Evolutionary conservation across 768 basidiomycete species (phyloP).

Genomic region (Pleurotus tuber-regium): DNA sequence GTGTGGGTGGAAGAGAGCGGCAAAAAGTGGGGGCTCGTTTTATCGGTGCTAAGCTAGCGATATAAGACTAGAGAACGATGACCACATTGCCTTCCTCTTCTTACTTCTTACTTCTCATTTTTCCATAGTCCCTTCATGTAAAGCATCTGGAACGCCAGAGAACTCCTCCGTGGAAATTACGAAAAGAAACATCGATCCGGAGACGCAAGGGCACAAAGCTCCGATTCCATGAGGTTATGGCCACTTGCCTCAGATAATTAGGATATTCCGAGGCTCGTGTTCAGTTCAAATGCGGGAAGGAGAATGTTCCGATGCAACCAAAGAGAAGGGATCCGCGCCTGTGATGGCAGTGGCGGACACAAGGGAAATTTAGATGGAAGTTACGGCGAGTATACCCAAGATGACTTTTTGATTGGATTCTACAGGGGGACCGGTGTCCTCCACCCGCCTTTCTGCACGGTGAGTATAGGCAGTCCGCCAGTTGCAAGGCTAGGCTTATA

Average conservation of each 20-base stretch:
- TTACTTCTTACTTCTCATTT: not conserved
- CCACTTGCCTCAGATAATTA: not conserved
- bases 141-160: not conserved
- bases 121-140: conserved; percentile 3
- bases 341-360: not conserved
- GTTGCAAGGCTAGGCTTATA: not conserved
- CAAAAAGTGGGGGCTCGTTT: not conserved
- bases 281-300: not conserved
- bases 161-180: conserved; percentile 9
- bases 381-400: not conserved
- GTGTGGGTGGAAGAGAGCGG: not conserved
- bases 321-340: conserved; percentile 10
- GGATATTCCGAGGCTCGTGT: not conserved
- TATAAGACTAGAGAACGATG: not conserved
- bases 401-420: not conserved
- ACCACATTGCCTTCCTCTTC: not conserved
- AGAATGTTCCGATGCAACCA: not conserved
- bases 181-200: not conserved
- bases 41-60: not conserved
- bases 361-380: conserved; percentile 1
- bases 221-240: not conserved
- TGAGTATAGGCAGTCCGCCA: not conserved
- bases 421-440: not conserved
- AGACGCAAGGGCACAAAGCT: not conserved
- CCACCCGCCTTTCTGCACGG: not conserved